Percentiles rank a stretch among this genome's conserved stretches.
phyloP scores from a whole-genome alignment of 2,329 filamentous ascomycete species.

The Hypoxylon sp. region DNA sequence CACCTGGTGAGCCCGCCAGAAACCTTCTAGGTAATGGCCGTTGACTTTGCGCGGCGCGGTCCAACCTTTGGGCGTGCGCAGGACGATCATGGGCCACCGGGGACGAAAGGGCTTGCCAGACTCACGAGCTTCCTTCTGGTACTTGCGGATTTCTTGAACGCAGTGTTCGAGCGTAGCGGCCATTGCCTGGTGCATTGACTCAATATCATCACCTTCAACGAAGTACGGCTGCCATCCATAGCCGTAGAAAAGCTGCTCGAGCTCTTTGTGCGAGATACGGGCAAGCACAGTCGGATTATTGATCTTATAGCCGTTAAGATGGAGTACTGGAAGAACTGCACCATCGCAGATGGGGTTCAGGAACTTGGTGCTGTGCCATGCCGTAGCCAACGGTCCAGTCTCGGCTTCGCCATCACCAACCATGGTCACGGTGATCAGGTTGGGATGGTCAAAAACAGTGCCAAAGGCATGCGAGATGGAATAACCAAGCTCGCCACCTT shows the following conservation, averaged over 20 bases:
- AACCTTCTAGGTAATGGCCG: constrained; percentile 78
- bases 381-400: constrained; percentile 81
- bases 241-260: constrained; percentile 75
- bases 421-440: constrained; percentile 81
- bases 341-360: constrained; percentile 83
- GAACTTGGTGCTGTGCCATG: constrained; percentile 87
- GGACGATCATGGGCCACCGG: constrained; percentile 82
- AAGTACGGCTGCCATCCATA: constrained; percentile 87
- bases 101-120: constrained; percentile 77
- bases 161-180: constrained; percentile 80
- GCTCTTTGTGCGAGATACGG: constrained; percentile 79
- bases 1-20: constrained; percentile 83
- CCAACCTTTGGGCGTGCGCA: constrained; percentile 85
- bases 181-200: constrained; percentile 86
- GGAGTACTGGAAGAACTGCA: constrained; percentile 80
- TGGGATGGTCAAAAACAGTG: constrained; percentile 78
- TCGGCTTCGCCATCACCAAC: constrained; percentile 87
- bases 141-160: constrained; percentile 74
- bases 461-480: constrained; percentile 84
- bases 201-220: constrained; percentile 79
- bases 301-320: constrained; percentile 89
- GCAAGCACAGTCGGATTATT: constrained; percentile 82
- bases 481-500: constrained; percentile 86
- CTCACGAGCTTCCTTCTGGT: constrained; percentile 78
- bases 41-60: constrained; percentile 79